Conservation (phyloP, 192 early-diverging fungal species). For the Coemansia asiatica region DNA sequence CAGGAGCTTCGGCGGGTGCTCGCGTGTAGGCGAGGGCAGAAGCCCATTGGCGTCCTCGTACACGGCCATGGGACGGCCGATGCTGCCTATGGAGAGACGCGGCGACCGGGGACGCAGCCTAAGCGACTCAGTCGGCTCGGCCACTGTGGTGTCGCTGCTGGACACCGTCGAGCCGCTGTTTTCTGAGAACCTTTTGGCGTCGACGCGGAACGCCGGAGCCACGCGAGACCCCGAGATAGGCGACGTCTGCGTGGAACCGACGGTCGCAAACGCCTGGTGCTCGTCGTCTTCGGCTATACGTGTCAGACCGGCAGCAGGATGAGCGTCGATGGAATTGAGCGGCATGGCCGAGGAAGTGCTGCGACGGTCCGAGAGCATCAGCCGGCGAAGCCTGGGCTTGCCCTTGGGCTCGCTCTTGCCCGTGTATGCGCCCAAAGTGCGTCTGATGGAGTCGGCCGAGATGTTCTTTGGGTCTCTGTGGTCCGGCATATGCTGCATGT, state of each 20-base stretch:
- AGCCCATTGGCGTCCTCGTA: conserved; percentile 20
- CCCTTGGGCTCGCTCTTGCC: conserved; percentile 19
- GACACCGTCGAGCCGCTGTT: conserved; percentile 51
- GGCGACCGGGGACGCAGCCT: conserved; percentile 8
- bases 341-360: conserved; percentile 10
- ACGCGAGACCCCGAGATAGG: background rate
- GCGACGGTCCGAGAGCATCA: conserved; percentile 18
- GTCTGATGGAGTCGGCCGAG: conserved; percentile 32
- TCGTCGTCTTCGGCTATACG: conserved; percentile 50
- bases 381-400: conserved; percentile 36
- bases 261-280: conserved; percentile 12
- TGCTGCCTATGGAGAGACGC: conserved; percentile 20
- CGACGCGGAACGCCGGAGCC: background rate
- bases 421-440: conserved; percentile 29
- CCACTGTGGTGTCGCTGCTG: conserved; percentile 29
- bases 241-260: background rate
- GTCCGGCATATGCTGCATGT: conserved; percentile 3
- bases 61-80: conserved; percentile 19
- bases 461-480: conserved; percentile 24
- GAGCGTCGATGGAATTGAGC: background rate
- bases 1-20: conserved; percentile 28
- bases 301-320: conserved; percentile 13
- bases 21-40: conserved; percentile 26
- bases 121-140: conserved; percentile 7
- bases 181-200: conserved; percentile 48